Percentiles rank a stretch among this genome's conserved stretches.
Evolutionary conservation across 2,329 filamentous ascomycete species (phyloP).

Genomic region (Fusarium coffeatum): DNA sequence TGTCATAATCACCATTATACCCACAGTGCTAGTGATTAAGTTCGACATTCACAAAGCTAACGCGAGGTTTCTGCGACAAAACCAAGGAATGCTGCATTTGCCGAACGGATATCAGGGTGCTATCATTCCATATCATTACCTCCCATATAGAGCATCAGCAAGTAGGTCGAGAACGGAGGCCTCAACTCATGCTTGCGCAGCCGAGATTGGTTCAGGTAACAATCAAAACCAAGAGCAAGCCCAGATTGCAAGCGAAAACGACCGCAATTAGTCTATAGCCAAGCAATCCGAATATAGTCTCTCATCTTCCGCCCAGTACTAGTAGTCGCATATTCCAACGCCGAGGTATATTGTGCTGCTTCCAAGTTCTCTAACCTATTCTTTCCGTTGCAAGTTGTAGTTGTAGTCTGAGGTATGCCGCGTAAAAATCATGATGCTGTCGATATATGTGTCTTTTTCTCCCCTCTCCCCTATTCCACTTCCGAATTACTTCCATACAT

Average conservation of each 20-base stretch:
- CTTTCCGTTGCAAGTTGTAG: slow-evolving; percentile 22
- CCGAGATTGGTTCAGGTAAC: not conserved
- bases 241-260: not conserved
- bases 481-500: not conserved
- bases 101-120: not conserved
- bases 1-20: not conserved
- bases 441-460: slow-evolving; percentile 10
- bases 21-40: not conserved
- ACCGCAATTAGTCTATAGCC: not conserved
- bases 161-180: not conserved
- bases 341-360: slow-evolving; percentile 32
- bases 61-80: not conserved
- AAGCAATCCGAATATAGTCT: not conserved
- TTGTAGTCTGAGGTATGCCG: slow-evolving; percentile 30
- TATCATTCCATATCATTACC: not conserved
- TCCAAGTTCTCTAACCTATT: slow-evolving; percentile 23
- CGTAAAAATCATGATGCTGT: slow-evolving; percentile 42
- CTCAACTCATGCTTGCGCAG: not conserved
- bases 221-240: not conserved
- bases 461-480: not conserved
- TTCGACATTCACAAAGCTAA: not conserved
- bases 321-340: slow-evolving; percentile 18
- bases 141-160: not conserved
- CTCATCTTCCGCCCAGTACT: not conserved
- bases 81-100: not conserved